Evolutionary conservation across 2,329 filamentous ascomycete genomes (phyloP), one percentile per base, ranked within the genome.

Genomic region (Cercospora canescens): DNA sequence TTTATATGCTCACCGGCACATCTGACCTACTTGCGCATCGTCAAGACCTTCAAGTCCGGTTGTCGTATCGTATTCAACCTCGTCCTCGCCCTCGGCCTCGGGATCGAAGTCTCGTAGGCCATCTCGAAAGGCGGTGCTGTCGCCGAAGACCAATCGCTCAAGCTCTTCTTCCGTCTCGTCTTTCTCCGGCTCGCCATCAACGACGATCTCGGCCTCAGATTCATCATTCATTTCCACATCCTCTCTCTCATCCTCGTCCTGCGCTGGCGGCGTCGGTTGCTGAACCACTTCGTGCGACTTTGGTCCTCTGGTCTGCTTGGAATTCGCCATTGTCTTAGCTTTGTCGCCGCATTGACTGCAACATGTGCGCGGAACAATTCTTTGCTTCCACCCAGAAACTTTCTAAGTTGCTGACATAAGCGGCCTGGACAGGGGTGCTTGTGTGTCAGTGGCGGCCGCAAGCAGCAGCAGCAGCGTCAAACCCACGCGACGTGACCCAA

Each of bases 121-220:
- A 64, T 90, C 85, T 65, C 89, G 86, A 78, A 98, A 98, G 35
- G 89, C 91, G n/a, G 87, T 86, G 55, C 90, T 88, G 79, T 96
- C 91, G 63, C 95, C 95, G 68, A 99, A 91, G 3, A 99, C 91
- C 68, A 97, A 82, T 70, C 89, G 88, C 81, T 97, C 94, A 39
- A 77, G 67, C 72, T 77, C 75, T 66, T 69, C 67, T 67, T 77
- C 75, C 6, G 68, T 71, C 37, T 72, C 74, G 59, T 76, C 75
- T 63, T 75, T 76, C 52, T 72, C 71, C 3, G 66, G 26, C 62
- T 72, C 73, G 56, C 69, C 71, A 37, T 77, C 73, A 7, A 73
- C 66, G 34, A 67, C 62, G 54, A 75, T 68, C 21, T 76, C 74
- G n/a, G 74, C 71, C 35, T 76, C 73, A 12, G 72, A 75, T 52